A percentile compares a stretch with the other conserved stretches of the same genome.
phyloP scores from a whole-genome alignment of 1,284 basidiomycete species.

The Ustilago curta region DNA sequence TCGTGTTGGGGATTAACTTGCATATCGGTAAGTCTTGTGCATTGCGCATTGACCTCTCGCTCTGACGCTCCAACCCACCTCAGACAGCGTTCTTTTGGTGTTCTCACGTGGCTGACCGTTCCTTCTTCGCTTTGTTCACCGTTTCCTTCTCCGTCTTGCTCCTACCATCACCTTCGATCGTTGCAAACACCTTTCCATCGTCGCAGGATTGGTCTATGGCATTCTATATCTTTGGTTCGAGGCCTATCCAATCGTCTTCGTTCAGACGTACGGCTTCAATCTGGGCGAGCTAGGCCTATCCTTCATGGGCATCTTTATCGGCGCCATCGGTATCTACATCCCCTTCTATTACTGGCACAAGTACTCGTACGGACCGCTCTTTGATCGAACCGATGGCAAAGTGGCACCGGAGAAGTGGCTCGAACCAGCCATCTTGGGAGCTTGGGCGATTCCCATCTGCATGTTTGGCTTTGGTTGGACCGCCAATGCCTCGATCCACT shows the following conservation, averaged over 20 bases:
- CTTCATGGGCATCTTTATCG: constrained; percentile 57
- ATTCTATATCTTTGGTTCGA: constrained; percentile 54
- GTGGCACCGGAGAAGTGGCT: constrained; percentile 58
- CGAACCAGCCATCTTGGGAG: constrained; percentile 46
- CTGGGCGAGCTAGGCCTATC: constrained; percentile 51
- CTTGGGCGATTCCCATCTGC: constrained; percentile 71
- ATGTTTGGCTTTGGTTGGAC: constrained; percentile 65
- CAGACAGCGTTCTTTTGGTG: too few species aligned
- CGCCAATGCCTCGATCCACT: constrained; percentile 50
- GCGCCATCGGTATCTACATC: constrained; percentile 40
- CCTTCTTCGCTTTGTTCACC: too few species aligned
- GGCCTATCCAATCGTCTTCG: constrained; percentile 57
- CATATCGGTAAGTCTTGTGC: constrained; percentile 49
- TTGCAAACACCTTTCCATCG: neutral
- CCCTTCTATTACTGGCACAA: constrained; percentile 37
- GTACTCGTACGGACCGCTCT: constrained; percentile 37
- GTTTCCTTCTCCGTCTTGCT: neutral
- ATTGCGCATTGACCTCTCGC: neutral
- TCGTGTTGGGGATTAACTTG: constrained; percentile 50
- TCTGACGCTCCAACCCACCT: neutral
- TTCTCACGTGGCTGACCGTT: too few species aligned
- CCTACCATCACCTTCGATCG: neutral
- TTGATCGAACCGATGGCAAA: constrained; percentile 35
- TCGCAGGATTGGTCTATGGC: constrained; percentile 29
- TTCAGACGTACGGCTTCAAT: constrained; percentile 59